These are phyloP conservation scores for Collybia nuda DNA, from an alignment of 768 basidiomycete genomes.

Conservation along the genomic window DNA sequence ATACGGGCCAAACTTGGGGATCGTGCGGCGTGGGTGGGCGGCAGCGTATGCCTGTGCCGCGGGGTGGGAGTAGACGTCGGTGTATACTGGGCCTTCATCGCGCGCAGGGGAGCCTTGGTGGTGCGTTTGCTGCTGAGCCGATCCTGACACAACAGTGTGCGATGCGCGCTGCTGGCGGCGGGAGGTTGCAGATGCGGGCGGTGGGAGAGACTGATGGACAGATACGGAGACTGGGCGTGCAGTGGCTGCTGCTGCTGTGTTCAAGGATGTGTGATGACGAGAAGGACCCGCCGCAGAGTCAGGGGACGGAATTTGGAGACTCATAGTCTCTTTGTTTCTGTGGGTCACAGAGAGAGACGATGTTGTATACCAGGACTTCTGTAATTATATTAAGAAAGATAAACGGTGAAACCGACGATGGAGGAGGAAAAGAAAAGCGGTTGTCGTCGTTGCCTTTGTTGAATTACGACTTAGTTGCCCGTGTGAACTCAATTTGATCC, in stretches of 20 bases:
- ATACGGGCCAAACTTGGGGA: conserved; percentile 95
- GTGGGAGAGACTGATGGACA: conserved; percentile 48
- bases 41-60: conserved; percentile 81
- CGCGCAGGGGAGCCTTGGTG: conserved; percentile 28
- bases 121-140: conserved; percentile 26
- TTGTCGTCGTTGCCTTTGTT: no score
- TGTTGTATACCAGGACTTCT: conserved; percentile 1
- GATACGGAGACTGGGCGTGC: conserved; percentile 60
- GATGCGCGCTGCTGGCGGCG: conserved; percentile 68
- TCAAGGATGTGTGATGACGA: conserved; percentile 32
- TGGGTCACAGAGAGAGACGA: conserved; percentile 10
- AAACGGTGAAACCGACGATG: no score
- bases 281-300: conserved; percentile 36
- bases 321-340: conserved; percentile 10
- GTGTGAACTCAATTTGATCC: no score
- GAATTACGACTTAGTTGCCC: no score
- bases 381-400: neutral
- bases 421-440: no score
- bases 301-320: conserved; percentile 26
- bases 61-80: conserved; percentile 83
- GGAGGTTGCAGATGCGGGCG: conserved; percentile 33
- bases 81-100: conserved; percentile 49
- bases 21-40: conserved; percentile 81
- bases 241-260: conserved; percentile 12
- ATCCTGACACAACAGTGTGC: conserved; percentile 62